phyloP scores from a whole-genome alignment of 2,329 filamentous ascomycete genomes.

The Aphanoascus verrucosus region DNA sequence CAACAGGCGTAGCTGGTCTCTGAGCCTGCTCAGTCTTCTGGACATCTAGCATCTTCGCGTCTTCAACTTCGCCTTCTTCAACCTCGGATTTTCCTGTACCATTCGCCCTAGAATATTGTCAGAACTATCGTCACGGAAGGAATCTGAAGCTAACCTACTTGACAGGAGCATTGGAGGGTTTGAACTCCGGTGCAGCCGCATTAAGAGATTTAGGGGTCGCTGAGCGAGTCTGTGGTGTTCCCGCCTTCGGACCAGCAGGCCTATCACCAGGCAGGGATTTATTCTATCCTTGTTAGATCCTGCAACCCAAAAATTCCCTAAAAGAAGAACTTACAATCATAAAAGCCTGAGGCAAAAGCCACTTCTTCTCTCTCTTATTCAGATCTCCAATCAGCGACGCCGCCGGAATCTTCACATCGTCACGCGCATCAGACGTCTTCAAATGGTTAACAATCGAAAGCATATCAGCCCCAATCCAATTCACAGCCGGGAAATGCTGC shows the following conservation, averaged over 20 bases:
- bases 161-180: conserved; percentile 22
- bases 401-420: conserved; percentile 41
- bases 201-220: conserved; percentile 31
- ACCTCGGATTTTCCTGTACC: conserved; percentile 18
- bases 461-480: conserved; percentile 62
- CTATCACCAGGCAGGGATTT: conserved; percentile 21
- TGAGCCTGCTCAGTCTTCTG: conserved; percentile 24
- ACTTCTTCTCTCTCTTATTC: conserved; percentile 39
- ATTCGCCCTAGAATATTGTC: conserved; percentile 23
- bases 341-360: conserved; percentile 41
- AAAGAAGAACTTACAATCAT: conserved; percentile 22
- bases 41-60: conserved; percentile 39
- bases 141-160: conserved; percentile 27
- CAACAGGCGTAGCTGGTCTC: neutral
- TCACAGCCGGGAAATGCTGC: conserved; percentile 75
- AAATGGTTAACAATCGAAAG: conserved; percentile 34
- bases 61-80: conserved; percentile 33
- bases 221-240: conserved; percentile 23
- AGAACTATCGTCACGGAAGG: conserved; percentile 14
- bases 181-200: conserved; percentile 34
- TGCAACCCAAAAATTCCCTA: conserved; percentile 14
- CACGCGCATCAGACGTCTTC: conserved; percentile 34
- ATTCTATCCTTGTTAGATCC: conserved; percentile 21
- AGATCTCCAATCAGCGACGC: conserved; percentile 41
- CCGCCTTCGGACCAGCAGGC: conserved; percentile 20